phyloP scores from a whole-genome alignment of 768 basidiomycete genomes.

The Piloderma croceum region DNA sequence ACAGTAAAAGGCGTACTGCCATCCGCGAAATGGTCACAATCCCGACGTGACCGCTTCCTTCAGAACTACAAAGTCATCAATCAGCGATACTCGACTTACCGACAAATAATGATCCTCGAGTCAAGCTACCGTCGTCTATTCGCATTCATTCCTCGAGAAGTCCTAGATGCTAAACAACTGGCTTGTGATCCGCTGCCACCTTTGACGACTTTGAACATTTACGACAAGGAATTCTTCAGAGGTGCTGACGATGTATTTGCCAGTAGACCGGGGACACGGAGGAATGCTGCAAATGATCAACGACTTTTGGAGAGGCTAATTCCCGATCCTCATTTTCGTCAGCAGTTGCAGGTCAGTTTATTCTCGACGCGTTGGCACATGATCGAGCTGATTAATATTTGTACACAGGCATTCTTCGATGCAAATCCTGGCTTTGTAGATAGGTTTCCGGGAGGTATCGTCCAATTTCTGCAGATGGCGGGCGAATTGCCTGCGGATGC shows the following conservation, averaged over 20 bases:
- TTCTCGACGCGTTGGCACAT: neutral
- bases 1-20: conserved; percentile 45
- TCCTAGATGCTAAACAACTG: conserved; percentile 49
- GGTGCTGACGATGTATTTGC: conserved; percentile 51
- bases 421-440: conserved; percentile 49
- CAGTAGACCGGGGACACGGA: conserved; percentile 31
- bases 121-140: conserved; percentile 53
- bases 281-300: conserved; percentile 42
- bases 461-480: conserved; percentile 55
- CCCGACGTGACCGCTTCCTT: conserved; percentile 27
- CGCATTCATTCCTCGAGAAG: conserved; percentile 61
- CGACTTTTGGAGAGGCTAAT: conserved; percentile 50
- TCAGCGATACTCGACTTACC: conserved; percentile 52
- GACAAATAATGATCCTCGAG: conserved; percentile 77
- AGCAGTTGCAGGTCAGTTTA: conserved; percentile 46
- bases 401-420: conserved; percentile 45
- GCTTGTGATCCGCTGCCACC: conserved; percentile 90
- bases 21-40: conserved; percentile 30
- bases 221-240: conserved; percentile 72
- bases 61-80: conserved; percentile 35
- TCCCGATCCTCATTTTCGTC: conserved; percentile 51
- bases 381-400: conserved; percentile 3
- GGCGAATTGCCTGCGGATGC: conserved; percentile 51
- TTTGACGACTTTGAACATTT: conserved; percentile 46
- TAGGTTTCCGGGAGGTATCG: conserved; percentile 60